Evolutionary conservation across 1,284 basidiomycete genomes (phyloP), one percentile per base, ranked within the genome.

Genomic region (Hypsizygus ulmarius): DNA sequence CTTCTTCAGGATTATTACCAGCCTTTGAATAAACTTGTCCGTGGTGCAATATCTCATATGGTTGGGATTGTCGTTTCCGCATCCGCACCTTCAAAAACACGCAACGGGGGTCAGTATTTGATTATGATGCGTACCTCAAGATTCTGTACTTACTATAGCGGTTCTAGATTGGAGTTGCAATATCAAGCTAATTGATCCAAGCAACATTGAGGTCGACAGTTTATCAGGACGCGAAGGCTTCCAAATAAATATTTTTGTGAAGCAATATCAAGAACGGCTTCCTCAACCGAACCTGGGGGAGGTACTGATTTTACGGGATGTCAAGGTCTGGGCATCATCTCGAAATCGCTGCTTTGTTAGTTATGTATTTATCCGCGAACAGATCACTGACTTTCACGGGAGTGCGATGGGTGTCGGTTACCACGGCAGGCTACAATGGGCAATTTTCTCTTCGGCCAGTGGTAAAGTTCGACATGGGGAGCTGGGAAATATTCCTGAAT

Each of bases 161-260:
- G 21, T 25, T 47, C 18, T 45, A 72, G 71, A 70, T 18, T 64
- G 59, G 53, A 61, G 38, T 41, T 54, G 69, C 39, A 66, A 58
- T 19, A 32, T 81, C 10, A 54, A 58, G 2, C 58, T 73, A 6
- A 63, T 73, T 2, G 78, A 82, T 52, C 72, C 73, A 3, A 74
- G 73, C 15, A 73, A 69, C 30, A 58, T 62, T 25, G 59, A 62
- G 25, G 43, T 51, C 5, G 50, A 62, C 3, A 56, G 53, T 32
- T 45, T 55, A 3, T 43, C 45, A 10, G 19, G 30, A 7, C 48
- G 35, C 18, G 54, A 63, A 34, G 69, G 67, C 1, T 64, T 77
- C 16, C 66, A 48, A 41, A 61, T 84, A 10, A 81, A 75, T 32
- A 74, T 73, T 49, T 87, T 87, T 56, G 71, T 73, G 7, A 71